These are phyloP conservation scores for Metarhizium rileyi DNA, from an alignment of 2,329 filamentous ascomycete species.

Conservation along the genomic window DNA sequence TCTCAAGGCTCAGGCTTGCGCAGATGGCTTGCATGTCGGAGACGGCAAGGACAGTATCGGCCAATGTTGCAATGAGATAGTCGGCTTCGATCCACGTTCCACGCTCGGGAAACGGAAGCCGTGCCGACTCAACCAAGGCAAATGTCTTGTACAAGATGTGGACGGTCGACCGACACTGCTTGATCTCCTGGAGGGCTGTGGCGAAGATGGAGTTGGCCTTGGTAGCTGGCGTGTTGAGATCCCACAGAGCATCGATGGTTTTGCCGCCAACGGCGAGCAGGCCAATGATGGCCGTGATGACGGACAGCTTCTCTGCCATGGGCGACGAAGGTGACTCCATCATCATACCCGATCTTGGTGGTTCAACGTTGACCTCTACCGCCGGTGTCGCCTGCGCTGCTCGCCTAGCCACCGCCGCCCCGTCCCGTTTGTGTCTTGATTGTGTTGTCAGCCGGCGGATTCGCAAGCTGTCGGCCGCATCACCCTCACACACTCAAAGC, in stretches of 20 bases:
- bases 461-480: background rate
- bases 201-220: slow-evolving; percentile 17
- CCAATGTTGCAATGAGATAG: slow-evolving; percentile 24
- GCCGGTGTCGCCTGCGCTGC: background rate
- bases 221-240: slow-evolving; percentile 22
- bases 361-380: background rate
- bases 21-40: slow-evolving; percentile 23
- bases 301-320: slow-evolving; percentile 19
- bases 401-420: background rate
- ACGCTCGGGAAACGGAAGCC: slow-evolving; percentile 25
- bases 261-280: slow-evolving; percentile 25
- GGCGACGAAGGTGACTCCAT: background rate
- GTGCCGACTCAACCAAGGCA: slow-evolving; percentile 21
- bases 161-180: slow-evolving; percentile 27
- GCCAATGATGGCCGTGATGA: slow-evolving; percentile 27
- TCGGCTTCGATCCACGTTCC: slow-evolving; percentile 25
- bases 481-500: background rate
- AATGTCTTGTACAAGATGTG: slow-evolving; percentile 27
- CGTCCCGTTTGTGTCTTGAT: background rate
- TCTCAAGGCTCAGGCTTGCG: slow-evolving; percentile 6
- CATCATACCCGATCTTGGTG: background rate
- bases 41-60: slow-evolving; percentile 26
- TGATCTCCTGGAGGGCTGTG: slow-evolving; percentile 24
- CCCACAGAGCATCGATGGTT: slow-evolving; percentile 24
- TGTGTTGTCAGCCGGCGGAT: background rate